These are phyloP conservation scores for Populus euphratica DNA, from an alignment of 345 rosid genomes.

Conservation along the genomic window DNA sequence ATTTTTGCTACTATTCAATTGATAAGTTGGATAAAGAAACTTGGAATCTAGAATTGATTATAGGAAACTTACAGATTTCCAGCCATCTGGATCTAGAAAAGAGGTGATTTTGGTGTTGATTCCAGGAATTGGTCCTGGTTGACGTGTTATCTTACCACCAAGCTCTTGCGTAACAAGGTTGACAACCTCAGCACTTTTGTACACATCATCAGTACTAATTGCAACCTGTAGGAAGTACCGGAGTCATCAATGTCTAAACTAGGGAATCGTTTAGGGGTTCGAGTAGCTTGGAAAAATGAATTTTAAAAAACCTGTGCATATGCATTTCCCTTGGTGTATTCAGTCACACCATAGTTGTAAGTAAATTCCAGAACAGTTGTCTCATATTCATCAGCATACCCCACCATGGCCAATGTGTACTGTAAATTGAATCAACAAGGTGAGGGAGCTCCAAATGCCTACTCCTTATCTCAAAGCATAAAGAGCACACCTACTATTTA, in stretches of 20 bases:
- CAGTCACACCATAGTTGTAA: conserved; percentile 77
- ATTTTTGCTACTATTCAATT: neutral
- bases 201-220: conserved; percentile 84
- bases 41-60: neutral
- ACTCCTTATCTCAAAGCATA: neutral
- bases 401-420: conserved; percentile 87
- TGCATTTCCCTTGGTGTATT: conserved; percentile 89
- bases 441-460: neutral
- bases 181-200: conserved; percentile 87
- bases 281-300: neutral
- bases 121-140: conserved; percentile 87
- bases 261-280: neutral
- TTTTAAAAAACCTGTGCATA: conserved; percentile 66
- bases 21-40: neutral
- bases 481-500: neutral
- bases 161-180: conserved; percentile 66
- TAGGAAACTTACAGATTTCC: conserved; percentile 72
- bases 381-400: conserved; percentile 79
- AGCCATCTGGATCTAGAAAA: conserved; percentile 92
- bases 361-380: conserved; percentile 80
- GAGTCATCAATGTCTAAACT: neutral
- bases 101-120: conserved; percentile 76
- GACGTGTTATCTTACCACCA: conserved; percentile 88
- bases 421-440: conserved; percentile 22
- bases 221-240: conserved; percentile 44